These are phyloP conservation scores for Trametes cinnabarina DNA, from an alignment of 768 basidiomycete genomes.

Conservation along the genomic window DNA sequence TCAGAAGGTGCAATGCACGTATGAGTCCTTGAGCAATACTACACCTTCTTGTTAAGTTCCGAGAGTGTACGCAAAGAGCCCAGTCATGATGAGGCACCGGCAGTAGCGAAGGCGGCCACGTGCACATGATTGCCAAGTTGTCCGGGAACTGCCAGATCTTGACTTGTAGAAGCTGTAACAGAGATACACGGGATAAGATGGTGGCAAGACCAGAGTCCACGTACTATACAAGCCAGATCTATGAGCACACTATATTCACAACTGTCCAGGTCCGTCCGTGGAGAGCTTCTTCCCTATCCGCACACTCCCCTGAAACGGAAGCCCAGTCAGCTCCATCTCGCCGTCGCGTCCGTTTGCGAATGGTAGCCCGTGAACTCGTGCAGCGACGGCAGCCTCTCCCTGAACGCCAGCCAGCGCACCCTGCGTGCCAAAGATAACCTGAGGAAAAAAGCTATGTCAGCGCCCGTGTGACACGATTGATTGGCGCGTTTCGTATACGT, in stretches of 20 bases:
- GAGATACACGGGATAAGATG: not conserved
- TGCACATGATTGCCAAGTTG: no score
- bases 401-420: conserved; percentile 70
- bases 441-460: not conserved
- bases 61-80: no score
- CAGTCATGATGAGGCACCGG: no score
- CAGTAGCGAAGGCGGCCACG: no score
- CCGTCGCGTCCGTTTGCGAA: conserved; percentile 40
- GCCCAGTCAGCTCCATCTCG: conserved; percentile 56
- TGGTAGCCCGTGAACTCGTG: conserved; percentile 61
- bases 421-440: conserved; percentile 67
- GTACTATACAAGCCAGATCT: conserved; percentile 2
- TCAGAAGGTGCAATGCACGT: no score
- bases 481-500: not conserved
- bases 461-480: not conserved
- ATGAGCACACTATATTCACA: not conserved
- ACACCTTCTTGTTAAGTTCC: no score
- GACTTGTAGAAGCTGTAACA: no score
- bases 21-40: no score
- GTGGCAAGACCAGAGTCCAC: not conserved
- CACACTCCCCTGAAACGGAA: conserved; percentile 69
- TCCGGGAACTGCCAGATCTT: no score
- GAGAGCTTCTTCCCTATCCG: conserved; percentile 57
- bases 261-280: not conserved
- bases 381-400: conserved; percentile 60